Evolutionary conservation across 495 filamentous ascomycete genomes (phyloP).

Genomic region (Penicillium manginii): DNA sequence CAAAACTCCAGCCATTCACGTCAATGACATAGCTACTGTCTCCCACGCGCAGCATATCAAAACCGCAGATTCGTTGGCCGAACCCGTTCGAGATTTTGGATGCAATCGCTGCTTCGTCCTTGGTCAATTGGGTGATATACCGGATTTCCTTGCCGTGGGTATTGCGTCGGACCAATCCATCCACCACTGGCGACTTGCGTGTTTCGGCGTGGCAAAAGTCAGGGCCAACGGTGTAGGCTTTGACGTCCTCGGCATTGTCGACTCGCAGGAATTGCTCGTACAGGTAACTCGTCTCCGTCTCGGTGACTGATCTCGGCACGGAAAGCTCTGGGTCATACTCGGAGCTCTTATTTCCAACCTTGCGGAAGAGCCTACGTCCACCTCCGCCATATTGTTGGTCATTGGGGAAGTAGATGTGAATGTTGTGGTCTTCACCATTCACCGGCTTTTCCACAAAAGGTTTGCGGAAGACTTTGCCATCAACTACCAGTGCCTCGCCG

Average conservation of each 20-base stretch:
- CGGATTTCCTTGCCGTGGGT: slow-evolving; percentile 96
- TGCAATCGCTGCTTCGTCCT: slow-evolving; percentile 84
- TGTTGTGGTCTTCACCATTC: slow-evolving; percentile 99
- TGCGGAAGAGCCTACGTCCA: slow-evolving; percentile 89
- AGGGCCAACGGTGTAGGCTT: slow-evolving; percentile 95
- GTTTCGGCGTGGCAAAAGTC: slow-evolving; percentile 97
- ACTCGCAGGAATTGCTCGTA: slow-evolving; percentile 97
- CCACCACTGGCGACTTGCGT: slow-evolving; percentile 93
- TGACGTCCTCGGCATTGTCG: slow-evolving; percentile 96
- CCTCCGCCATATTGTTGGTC: slow-evolving; percentile 76
- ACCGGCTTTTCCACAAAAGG: slow-evolving; percentile 98
- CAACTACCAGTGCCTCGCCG: slow-evolving; percentile 83
- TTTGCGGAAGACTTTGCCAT: slow-evolving; percentile 80
- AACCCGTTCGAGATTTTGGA: slow-evolving; percentile 89
- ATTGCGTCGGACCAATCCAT: slow-evolving; percentile 93
- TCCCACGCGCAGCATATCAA: slow-evolving; percentile 86
- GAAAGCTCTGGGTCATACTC: slow-evolving; percentile 80
- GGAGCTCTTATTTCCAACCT: slow-evolving; percentile 97
- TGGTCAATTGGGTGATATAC: slow-evolving; percentile 82
- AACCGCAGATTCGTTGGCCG: slow-evolving; percentile 93
- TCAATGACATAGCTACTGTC: slow-evolving; percentile 97
- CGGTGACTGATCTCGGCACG: slow-evolving; percentile 78
- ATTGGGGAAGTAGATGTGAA: slow-evolving; percentile 93
- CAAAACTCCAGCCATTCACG: slow-evolving; percentile 99
- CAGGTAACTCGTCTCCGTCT: slow-evolving; percentile 79